Evolutionary conservation across 2,329 filamentous ascomycete species (phyloP).

Genomic region (Fusarium neocosmosporiellum): DNA sequence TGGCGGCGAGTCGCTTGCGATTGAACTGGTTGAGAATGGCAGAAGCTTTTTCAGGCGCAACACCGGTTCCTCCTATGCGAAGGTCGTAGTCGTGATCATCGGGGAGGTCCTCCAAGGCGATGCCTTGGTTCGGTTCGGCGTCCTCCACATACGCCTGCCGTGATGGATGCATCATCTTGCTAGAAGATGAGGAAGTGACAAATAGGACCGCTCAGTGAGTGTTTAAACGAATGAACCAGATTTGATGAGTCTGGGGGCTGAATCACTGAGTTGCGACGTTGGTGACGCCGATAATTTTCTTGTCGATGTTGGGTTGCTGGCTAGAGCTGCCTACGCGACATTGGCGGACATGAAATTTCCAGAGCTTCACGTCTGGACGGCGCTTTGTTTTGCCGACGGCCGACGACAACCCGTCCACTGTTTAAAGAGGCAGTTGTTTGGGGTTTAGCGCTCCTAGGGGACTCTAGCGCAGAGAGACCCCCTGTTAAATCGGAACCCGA

Average conservation of each 20-base stretch:
- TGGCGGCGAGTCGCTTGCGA: slow-evolving; percentile 88
- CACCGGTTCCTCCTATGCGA: slow-evolving; percentile 71
- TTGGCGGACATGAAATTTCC: slow-evolving; percentile 40
- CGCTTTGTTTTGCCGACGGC: slow-evolving; percentile 45
- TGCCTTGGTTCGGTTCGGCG: slow-evolving; percentile 65
- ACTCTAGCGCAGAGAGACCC: slow-evolving; percentile 3
- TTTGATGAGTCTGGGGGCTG: not conserved
- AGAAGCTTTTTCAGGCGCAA: slow-evolving; percentile 83
- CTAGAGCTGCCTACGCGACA: slow-evolving; percentile 11
- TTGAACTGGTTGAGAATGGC: slow-evolving; percentile 90
- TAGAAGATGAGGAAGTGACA: not conserved
- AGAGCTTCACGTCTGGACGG: slow-evolving; percentile 28
- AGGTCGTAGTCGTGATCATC: slow-evolving; percentile 88
- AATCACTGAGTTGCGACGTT: not conserved
- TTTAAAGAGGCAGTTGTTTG: not conserved
- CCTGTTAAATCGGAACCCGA: slow-evolving; percentile 24
- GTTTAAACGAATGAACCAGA: not conserved
- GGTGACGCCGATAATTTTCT: not conserved
- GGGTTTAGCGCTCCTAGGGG: not conserved
- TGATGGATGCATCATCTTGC: slow-evolving; percentile 82
- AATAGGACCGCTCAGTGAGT: not conserved
- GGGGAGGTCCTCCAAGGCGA: slow-evolving; percentile 63
- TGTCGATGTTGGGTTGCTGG: slow-evolving; percentile 10
- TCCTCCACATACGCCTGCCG: slow-evolving; percentile 96
- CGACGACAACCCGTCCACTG: not conserved